Percentiles rank a stretch among this genome's conserved stretches.
Evolutionary conservation across 2,329 filamentous ascomycete species (phyloP).

Genomic region (Raffaelea arxii): DNA sequence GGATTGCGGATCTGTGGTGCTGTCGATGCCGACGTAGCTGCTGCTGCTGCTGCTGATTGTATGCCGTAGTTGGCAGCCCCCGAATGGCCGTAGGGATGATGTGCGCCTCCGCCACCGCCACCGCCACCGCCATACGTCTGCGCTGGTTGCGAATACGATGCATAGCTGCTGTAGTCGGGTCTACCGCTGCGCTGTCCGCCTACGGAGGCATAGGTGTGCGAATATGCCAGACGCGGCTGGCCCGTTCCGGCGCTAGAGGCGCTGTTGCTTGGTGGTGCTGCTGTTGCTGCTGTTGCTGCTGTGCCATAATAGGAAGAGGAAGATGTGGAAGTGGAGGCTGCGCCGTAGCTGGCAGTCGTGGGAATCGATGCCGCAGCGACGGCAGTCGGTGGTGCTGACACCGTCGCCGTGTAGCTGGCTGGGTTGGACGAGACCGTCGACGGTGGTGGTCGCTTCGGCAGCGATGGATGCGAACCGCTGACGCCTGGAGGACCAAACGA

Average conservation of each 20-base stretch:
- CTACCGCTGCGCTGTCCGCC: slow-evolving; percentile 10
- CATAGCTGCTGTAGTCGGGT: slow-evolving; percentile 12
- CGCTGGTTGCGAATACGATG: slow-evolving; percentile 10
- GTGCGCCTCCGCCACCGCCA: slow-evolving; percentile 26
- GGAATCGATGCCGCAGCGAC: slow-evolving; percentile 1
- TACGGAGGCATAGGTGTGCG: slow-evolving; percentile 24
- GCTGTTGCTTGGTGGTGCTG: not conserved
- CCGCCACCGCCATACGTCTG: slow-evolving; percentile 14
- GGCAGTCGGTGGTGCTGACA: slow-evolving; percentile 7
- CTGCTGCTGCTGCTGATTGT: slow-evolving; percentile 23
- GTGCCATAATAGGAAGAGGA: slow-evolving; percentile 3
- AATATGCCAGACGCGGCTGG: slow-evolving; percentile 18
- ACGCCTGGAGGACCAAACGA: slow-evolving; percentile 17
- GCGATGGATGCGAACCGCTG: slow-evolving; percentile 14
- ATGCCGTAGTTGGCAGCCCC: slow-evolving; percentile 10
- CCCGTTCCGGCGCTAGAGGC: not conserved
- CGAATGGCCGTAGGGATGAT: not conserved
- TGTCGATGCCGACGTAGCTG: slow-evolving; percentile 31
- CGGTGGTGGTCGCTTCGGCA: slow-evolving; percentile 14
- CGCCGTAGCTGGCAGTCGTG: slow-evolving; percentile 6
- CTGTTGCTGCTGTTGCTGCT: not conserved
- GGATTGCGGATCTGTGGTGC: slow-evolving; percentile 71
- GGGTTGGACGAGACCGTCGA: slow-evolving; percentile 1
- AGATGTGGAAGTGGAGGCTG: not conserved
- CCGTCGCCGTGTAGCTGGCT: slow-evolving; percentile 10